Percentiles rank a stretch among this genome's conserved stretches.
These are phyloP conservation scores for Adansonia grandidieri DNA, from an alignment of 441 rosid species.

Conservation along the genomic window DNA sequence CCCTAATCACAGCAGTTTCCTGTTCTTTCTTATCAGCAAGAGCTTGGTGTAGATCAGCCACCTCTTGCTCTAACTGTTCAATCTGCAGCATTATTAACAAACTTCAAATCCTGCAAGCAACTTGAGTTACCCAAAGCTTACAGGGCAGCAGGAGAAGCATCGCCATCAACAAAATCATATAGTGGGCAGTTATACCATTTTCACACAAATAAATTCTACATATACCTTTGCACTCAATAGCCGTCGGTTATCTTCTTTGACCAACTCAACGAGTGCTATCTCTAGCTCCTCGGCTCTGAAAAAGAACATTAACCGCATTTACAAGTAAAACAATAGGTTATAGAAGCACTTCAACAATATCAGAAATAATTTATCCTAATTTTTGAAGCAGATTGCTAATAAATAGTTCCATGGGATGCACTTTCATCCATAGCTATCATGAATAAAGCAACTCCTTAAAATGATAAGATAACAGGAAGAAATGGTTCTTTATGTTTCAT, in stretches of 20 bases:
- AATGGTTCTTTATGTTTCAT: background rate
- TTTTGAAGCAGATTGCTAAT: slow-evolving; percentile 16
- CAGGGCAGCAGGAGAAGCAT: background rate
- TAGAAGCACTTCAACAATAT: slow-evolving; percentile 16
- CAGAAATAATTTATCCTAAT: slow-evolving; percentile 20
- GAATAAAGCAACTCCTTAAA: slow-evolving; percentile 1
- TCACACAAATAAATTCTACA: slow-evolving; percentile 20
- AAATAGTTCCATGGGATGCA: slow-evolving; percentile 18
- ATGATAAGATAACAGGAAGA: background rate
- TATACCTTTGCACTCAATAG: slow-evolving; percentile 65
- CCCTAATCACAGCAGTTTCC: slow-evolving; percentile 71
- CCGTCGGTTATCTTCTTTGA: slow-evolving; percentile 66
- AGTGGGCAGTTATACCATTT: background rate
- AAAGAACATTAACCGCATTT: slow-evolving; percentile 25
- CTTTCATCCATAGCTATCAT: slow-evolving; percentile 3
- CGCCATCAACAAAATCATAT: background rate
- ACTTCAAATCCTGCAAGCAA: slow-evolving; percentile 27
- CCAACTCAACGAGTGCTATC: slow-evolving; percentile 76
- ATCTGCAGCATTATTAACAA: slow-evolving; percentile 42
- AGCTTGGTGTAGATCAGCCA: slow-evolving; percentile 48
- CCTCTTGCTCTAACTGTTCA: slow-evolving; percentile 65
- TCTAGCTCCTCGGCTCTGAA: slow-evolving; percentile 77
- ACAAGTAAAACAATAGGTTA: slow-evolving; percentile 3
- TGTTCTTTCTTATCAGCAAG: slow-evolving; percentile 69
- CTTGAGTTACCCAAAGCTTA: slow-evolving; percentile 18